Percentiles rank a stretch among this genome's conserved stretches.
phyloP scores from a whole-genome alignment of 768 basidiomycete species.

The Termitomyces sp. region DNA sequence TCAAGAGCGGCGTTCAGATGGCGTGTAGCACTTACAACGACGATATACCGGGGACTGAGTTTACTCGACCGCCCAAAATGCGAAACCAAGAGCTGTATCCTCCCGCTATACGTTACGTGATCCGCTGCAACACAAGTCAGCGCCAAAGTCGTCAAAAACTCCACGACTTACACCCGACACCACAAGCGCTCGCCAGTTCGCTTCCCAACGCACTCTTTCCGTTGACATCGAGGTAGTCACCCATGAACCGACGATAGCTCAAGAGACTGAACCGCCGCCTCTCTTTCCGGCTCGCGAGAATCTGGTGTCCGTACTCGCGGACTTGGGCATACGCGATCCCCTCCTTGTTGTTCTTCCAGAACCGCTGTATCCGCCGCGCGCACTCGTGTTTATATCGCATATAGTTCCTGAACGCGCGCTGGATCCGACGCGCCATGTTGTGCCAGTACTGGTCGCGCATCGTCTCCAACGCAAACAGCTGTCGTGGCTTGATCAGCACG shows the following conservation, averaged over 20 bases:
- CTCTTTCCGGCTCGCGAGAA: conserved; percentile 90
- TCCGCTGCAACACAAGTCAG: conserved; percentile 43
- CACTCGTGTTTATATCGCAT: conserved; percentile 94
- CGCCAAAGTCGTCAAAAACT: background rate
- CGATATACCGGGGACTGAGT: conserved; percentile 83
- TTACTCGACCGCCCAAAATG: conserved; percentile 86
- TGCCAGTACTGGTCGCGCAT: conserved; percentile 99
- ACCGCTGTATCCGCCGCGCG: conserved; percentile 90
- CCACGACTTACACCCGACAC: conserved; percentile 57
- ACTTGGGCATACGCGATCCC: conserved; percentile 81
- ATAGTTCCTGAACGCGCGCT: conserved; percentile 94
- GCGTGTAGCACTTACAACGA: conserved; percentile 60
- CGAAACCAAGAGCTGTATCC: conserved; percentile 78
- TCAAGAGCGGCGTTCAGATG: background rate
- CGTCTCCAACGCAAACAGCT: conserved; percentile 97
- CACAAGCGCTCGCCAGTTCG: conserved; percentile 66
- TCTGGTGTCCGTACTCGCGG: conserved; percentile 92
- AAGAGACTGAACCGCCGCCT: conserved; percentile 88
- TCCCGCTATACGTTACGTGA: conserved; percentile 77
- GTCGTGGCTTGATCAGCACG: conserved; percentile 2
- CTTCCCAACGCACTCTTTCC: conserved; percentile 74
- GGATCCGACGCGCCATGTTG: conserved; percentile 97
- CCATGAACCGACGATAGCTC: conserved; percentile 91
- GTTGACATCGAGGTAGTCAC: conserved; percentile 92
- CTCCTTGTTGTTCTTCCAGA: conserved; percentile 99